A percentile compares a stretch with the other conserved stretches of the same genome.
Conservation (phyloP, 2,329 filamentous ascomycete genomes). For the Clarireedia sp. region DNA sequence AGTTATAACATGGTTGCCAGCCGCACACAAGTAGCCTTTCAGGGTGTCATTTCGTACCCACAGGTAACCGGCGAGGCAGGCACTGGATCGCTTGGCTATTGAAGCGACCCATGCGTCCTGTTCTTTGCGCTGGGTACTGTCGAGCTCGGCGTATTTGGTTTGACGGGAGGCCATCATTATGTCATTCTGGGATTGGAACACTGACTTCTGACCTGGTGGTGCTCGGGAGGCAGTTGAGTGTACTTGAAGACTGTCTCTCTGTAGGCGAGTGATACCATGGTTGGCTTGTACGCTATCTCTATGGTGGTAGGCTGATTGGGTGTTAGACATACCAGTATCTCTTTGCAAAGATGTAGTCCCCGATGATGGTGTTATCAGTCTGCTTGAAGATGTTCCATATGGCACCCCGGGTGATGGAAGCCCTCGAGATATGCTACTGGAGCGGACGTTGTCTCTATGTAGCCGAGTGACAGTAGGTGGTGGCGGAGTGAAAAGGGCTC, state of each 20-base stretch:
- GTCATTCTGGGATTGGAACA: background rate
- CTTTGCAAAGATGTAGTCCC: background rate
- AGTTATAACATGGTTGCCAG: background rate
- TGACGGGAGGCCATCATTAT: background rate
- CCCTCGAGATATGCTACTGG: too few relatives aligned
- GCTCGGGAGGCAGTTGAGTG: background rate
- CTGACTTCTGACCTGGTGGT: background rate
- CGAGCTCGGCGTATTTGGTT: background rate
- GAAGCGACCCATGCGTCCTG: background rate
- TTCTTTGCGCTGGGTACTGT: background rate
- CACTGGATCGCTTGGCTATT: background rate
- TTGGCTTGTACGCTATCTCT: background rate
- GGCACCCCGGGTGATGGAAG: too few relatives aligned
- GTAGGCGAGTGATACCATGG: background rate
- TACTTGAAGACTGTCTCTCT: background rate
- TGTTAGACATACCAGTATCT: background rate
- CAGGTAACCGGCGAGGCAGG: constrained; percentile 5
- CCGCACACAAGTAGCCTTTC: constrained; percentile 15
- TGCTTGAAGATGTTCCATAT: too few relatives aligned
- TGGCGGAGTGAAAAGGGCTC: too few relatives aligned
- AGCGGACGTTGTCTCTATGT: too few relatives aligned
- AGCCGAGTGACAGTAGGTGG: too few relatives aligned
- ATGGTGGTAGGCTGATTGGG: background rate
- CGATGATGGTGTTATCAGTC: too few relatives aligned
- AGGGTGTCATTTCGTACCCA: constrained; percentile 6